Conservation (phyloP, 1,284 basidiomycete genomes). For the Apiotrichum montevideense region DNA sequence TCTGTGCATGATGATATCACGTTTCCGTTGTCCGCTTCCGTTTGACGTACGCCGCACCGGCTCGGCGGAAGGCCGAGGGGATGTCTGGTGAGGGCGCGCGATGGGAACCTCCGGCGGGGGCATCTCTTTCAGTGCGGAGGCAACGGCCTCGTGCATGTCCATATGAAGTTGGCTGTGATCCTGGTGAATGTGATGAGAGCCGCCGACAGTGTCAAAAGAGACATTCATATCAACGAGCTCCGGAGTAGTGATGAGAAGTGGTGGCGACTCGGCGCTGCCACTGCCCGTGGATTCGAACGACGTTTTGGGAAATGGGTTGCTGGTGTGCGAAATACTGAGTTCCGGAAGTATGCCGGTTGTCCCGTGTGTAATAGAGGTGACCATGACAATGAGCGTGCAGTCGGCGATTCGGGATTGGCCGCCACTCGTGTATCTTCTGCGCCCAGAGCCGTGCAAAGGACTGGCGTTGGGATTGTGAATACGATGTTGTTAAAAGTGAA, state of each 20-base stretch:
- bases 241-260: not conserved
- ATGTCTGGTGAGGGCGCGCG: not conserved
- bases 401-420: not conserved
- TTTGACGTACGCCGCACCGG: not conserved
- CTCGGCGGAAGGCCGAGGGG: not conserved
- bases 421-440: not conserved
- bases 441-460: not conserved
- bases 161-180: not conserved
- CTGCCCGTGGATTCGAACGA: not conserved
- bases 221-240: not conserved
- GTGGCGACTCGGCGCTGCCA: conserved; percentile 1
- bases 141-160: not conserved
- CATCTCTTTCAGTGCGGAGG: not conserved
- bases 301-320: not conserved
- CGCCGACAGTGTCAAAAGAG: not conserved
- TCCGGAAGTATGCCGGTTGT: not conserved
- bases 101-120: not conserved
- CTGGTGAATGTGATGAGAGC: not conserved
- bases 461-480: not conserved
- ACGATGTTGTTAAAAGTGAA: not conserved
- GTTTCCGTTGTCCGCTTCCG: not conserved
- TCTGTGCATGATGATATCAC: conserved; percentile 6
- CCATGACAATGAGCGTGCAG: not conserved
- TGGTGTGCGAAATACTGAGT: not conserved
- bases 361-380: not conserved